These are phyloP conservation scores for Gilbertella persicaria DNA, from an alignment of 371 early-diverging fungal genomes.

Conservation along the genomic window DNA sequence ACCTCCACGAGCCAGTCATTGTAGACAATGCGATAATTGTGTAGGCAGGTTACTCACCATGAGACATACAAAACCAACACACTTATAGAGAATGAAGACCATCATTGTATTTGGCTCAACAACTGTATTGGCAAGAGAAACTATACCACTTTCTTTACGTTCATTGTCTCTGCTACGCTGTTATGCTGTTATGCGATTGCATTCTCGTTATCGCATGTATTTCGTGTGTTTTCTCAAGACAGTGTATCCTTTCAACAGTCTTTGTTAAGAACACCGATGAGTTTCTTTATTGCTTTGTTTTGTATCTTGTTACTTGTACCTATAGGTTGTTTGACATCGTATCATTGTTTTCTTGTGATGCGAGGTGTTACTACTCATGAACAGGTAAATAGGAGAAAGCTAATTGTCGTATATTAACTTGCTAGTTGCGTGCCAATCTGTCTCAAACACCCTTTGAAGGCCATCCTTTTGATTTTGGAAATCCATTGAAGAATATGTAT, in stretches of 20 bases:
- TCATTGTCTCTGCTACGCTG: constrained; percentile 60
- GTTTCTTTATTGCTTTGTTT: constrained; percentile 66
- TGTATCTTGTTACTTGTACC: constrained; percentile 64
- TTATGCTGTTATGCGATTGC: constrained; percentile 61
- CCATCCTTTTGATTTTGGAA: constrained; percentile 53
- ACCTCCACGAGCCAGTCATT: constrained; percentile 88
- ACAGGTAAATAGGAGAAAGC: constrained; percentile 57
- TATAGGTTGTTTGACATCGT: constrained; percentile 69
- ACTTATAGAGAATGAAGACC: constrained; percentile 72
- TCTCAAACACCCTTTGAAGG: constrained; percentile 23
- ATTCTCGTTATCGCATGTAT: constrained; percentile 60
- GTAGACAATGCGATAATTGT: constrained; percentile 88
- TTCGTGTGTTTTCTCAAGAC: constrained; percentile 4
- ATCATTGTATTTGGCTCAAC: constrained; percentile 95
- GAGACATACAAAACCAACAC: neutral
- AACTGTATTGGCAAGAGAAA: constrained; percentile 94
- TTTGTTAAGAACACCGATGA: constrained; percentile 36
- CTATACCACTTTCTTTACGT: constrained; percentile 83
- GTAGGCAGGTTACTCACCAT: constrained; percentile 55
- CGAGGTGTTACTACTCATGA: constrained; percentile 88
- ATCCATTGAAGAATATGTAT: constrained; percentile 46
- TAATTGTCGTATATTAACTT: neutral
- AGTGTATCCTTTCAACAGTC: constrained; percentile 1
- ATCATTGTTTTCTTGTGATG: constrained; percentile 75
- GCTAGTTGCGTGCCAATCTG: constrained; percentile 42